Evolutionary conservation across 108 stramenopile species (phyloP).

Genomic region (Cyclotella choctawhatcheeana): DNA sequence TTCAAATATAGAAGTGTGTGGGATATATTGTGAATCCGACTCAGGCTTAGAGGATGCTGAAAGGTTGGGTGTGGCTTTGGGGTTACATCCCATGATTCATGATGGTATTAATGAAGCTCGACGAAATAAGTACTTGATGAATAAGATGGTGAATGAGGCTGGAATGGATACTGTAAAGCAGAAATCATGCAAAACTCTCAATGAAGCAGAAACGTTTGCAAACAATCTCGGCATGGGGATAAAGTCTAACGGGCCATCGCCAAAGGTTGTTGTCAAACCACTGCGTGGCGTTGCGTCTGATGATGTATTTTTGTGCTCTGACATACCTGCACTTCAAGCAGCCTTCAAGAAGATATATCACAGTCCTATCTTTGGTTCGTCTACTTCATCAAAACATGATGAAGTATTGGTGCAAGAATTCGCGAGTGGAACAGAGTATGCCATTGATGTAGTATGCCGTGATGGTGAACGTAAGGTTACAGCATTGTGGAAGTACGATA

Average conservation of each 20-base stretch:
- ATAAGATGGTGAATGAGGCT: slow-evolving; percentile 45
- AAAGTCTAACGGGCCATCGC: slow-evolving; percentile 5
- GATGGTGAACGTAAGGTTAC: slow-evolving; percentile 92
- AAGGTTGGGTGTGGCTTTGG: slow-evolving; percentile 58
- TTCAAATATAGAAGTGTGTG: slow-evolving; percentile 52
- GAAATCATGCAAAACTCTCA: slow-evolving; percentile 61
- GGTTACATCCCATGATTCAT: slow-evolving; percentile 55
- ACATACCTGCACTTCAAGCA: slow-evolving; percentile 56
- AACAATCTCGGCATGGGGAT: slow-evolving; percentile 45
- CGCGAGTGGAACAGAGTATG: slow-evolving; percentile 87
- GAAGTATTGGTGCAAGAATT: slow-evolving; percentile 84
- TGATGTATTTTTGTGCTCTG: slow-evolving; percentile 86
- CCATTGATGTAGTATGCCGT: slow-evolving; percentile 88
- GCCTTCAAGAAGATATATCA: slow-evolving; percentile 82
- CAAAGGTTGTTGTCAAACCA: slow-evolving; percentile 85
- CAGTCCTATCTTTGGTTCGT: slow-evolving; percentile 83
- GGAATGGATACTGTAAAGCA: slow-evolving; percentile 84
- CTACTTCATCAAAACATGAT: slow-evolving; percentile 71
- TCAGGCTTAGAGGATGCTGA: slow-evolving; percentile 84
- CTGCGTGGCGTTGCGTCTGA: slow-evolving; percentile 90
- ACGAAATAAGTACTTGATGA: slow-evolving; percentile 84
- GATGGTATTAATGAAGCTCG: slow-evolving; percentile 68
- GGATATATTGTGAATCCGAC: slow-evolving; percentile 81
- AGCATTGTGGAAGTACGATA: slow-evolving; percentile 97
- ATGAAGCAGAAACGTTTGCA: slow-evolving; percentile 80